phyloP scores from a whole-genome alignment of 768 basidiomycete genomes.

The Rickenella mellea region DNA sequence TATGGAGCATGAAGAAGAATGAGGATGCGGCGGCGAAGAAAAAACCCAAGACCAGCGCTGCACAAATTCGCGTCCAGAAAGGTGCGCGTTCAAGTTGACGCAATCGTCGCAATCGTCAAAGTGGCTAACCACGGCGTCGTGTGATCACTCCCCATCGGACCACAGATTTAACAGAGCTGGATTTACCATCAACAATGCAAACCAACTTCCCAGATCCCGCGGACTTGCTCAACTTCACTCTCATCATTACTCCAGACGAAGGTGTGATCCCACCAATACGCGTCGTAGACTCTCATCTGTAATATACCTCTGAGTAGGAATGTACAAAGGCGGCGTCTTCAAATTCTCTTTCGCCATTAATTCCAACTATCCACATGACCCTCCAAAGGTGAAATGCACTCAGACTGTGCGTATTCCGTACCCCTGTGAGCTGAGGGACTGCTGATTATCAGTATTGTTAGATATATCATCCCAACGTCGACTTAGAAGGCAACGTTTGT shows the following conservation, averaged over 20 bases:
- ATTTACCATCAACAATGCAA: slow-evolving; percentile 93
- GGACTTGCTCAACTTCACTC: slow-evolving; percentile 93
- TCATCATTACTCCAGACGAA: slow-evolving; percentile 95
- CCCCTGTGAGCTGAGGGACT: not conserved
- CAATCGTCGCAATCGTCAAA: slow-evolving; percentile 1
- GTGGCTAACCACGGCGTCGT: not conserved
- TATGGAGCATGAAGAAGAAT: slow-evolving; percentile 99
- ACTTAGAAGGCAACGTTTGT: slow-evolving; percentile 97
- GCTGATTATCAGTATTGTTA: slow-evolving; percentile 26
- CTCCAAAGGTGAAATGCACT: slow-evolving; percentile 96
- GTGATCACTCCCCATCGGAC: not conserved
- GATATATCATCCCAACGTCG: slow-evolving; percentile 99
- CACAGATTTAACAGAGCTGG: slow-evolving; percentile 91
- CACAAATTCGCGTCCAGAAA: slow-evolving; percentile 99
- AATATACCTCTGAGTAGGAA: slow-evolving; percentile 43
- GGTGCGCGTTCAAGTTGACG: slow-evolving; percentile 36
- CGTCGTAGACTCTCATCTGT: not conserved
- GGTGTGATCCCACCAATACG: slow-evolving; percentile 35
- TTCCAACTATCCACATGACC: slow-evolving; percentile 97
- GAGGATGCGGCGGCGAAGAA: slow-evolving; percentile 96
- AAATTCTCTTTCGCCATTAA: slow-evolving; percentile 93
- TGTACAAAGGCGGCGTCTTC: slow-evolving; percentile 96
- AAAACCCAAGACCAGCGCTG: slow-evolving; percentile 97
- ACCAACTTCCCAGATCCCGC: slow-evolving; percentile 86
- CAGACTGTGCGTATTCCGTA: slow-evolving; percentile 57